Evolutionary conservation across 2,329 filamentous ascomycete genomes (phyloP), one percentile per base, ranked within the genome.

Genomic region (Penicillium occitanis): DNA sequence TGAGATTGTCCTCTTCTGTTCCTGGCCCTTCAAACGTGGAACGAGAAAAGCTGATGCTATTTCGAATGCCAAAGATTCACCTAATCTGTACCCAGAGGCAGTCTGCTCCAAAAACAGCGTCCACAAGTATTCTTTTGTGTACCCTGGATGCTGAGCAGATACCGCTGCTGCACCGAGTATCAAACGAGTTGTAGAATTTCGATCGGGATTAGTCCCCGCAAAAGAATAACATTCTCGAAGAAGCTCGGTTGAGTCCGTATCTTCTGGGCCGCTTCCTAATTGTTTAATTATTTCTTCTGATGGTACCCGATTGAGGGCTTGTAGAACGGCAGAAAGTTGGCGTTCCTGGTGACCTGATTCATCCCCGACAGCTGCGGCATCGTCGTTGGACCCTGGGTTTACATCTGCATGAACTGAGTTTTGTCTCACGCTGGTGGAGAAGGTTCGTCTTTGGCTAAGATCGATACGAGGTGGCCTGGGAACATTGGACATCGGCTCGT

Each of bases 181-280:
- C 28, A 83, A 66, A 57, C 69, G 72, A 40, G 73, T 70, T 37
- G 75, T 66, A 46, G 75, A 77, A 3, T 35, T n/a, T 50, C 75
- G 63, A 19, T 70, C 67, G 33, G 76, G 74, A 19, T 74, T 73
- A 4, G 68, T 51, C 6, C 75, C 70, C 22, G 78, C 68, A 2
- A 71, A 68, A 30, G 73, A 67, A 64, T 82, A 75, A 60, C 82
- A 81, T 40, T 76, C 76, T 33, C 70, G 72, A 35, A 84, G 68
- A 66, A 83, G 84, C 5, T 76, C 64, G 1, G 81, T 83, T 3
- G 80, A 81, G 3, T 69, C 66, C 19, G 63, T 70, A 68, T 83
- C 79, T 28, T 75, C 69, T 4, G 72, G 73, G 1, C 76, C 75
- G 55, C 68, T 67, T 6, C 81, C 80, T 51, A 85, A 72, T 51